Base-by-base conservation (phyloP, 768 basidiomycete genomes). In the Leccinum subgranulosum region DNA sequence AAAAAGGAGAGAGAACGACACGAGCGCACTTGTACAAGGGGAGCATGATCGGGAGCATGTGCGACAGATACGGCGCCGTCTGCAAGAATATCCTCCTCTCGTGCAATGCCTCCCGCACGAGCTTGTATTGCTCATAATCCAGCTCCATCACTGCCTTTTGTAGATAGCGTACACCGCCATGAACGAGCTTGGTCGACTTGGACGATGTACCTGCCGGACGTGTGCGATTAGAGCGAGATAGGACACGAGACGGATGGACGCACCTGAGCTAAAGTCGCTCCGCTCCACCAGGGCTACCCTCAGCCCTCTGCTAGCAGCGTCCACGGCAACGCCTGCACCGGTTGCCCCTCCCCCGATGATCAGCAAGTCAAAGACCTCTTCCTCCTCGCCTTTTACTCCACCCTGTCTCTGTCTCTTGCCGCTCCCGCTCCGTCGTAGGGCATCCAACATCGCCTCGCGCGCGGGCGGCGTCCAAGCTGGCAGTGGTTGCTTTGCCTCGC, bases 161-260 rank as follows among this genome's bases (percentile, higher is more conserved):
- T 11, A 99, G 84, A 73, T 99, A 99, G 1, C 96, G 85, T 3
- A 98, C 96, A 39, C 96, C 96, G 15, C 96, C 96, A 74, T 99
- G 97, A 1, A 99, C 96, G 53, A 99, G 87, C 72, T 99, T 98
- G 1, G 97, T 98, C 8, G 93, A 94, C 69, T 98, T 98, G 6
- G 93, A 96, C 0, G 93, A 96, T 0, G 96, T 97, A 17, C 95
- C 93, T 92, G 33, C 23, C 15, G n/a, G 12, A 25, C 8, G 28
- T 34, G 27, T 3, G 33, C 10, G 33, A 51, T 51, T 31, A 51
- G 19, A 7, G 1, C 31, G 3, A n/a, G 19, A 33, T 7, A 17
- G 3, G 15, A 45, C 49, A 6, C 41, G 19, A 43, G 5, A 19
- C 4, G 19, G 41, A 43, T 43, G 25, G 3, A 71, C 81, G 60